Evolutionary conservation across 1,284 basidiomycete genomes (phyloP), one percentile per base, ranked within the genome.

Genomic region (Calocybe gambosa): DNA sequence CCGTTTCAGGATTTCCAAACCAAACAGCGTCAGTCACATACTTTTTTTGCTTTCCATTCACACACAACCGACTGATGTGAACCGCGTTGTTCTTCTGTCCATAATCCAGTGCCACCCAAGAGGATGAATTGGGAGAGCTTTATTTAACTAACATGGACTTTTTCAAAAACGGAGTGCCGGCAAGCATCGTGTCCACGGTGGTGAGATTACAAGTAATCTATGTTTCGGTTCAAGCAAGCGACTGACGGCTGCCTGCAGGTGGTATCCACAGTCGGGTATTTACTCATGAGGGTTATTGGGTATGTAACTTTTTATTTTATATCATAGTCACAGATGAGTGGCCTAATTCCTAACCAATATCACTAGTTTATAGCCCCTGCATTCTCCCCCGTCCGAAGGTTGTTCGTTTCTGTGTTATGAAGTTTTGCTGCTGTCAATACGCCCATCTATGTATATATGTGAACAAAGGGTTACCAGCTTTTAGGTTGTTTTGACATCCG

Each of bases 1-100:
- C 94, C 2, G 93, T 98, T 28, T 93, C 89, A 50, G 95, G 95
- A 5, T 98, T 99, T 73, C 95, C 94, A 0, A 97, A 97, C 65
- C 90, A 94, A 69, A 93, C 90, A 45, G 92, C 90, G 89, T 92
- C 66, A 61, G 89, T 82, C 42, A n/a, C 13, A 40, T 48, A 13
- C 35, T 42, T 23, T 42, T 43, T 25, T 20, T 34, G 13, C 7
- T 29, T 21, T n/a, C n/a, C 21, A 23, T 23, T 39, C 37, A 43
- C 51, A 36, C 47, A 40, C n/a, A n/a, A n/a, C 48, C 34, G 42
- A 38, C 47, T 55, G 47, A 47, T 45, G 40, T 42, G 47, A n/a
- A 25, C 43, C 42, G 49, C 51, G 45, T 45, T 40, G 36, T 45
- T 49, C 45, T 49, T 23, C 50, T 13, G 42, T 35, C 21, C 40